Conservation (phyloP, 1,284 basidiomycete species). For the Cryptococcus sp. region DNA sequence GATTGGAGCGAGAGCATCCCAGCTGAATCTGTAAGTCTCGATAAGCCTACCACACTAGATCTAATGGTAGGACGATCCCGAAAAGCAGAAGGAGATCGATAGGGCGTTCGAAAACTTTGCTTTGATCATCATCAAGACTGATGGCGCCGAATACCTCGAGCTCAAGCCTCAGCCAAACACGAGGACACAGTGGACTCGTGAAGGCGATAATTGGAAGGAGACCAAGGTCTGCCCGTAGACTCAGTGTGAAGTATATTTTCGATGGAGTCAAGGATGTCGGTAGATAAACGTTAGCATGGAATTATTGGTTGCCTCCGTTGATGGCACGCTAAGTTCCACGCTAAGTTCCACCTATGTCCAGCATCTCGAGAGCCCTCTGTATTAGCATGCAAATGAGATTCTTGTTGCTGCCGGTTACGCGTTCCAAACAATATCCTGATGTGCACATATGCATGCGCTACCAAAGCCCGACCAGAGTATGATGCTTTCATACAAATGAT, state of each 20-base stretch:
- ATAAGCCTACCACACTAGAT: background rate
- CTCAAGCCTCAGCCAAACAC: conserved; percentile 39
- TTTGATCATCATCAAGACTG: conserved; percentile 36
- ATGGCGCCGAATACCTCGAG: conserved; percentile 40
- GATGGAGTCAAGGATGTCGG: too few species aligned
- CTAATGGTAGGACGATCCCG: conserved; percentile 20
- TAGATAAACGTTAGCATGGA: too few species aligned
- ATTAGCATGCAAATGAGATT: conserved; percentile 1
- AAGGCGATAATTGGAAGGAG: conserved; percentile 28
- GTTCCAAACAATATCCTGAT: too few species aligned
- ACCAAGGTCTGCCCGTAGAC: conserved; percentile 14
- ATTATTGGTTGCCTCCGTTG: too few species aligned
- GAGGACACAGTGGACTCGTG: conserved; percentile 30
- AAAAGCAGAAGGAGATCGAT: conserved; percentile 30
- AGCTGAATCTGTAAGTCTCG: conserved; percentile 23
- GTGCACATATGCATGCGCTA: background rate
- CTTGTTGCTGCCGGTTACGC: too few species aligned
- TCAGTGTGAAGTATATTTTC: too few species aligned
- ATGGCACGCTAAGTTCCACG: too few species aligned
- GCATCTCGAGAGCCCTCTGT: too few species aligned
- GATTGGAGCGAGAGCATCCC: conserved; percentile 31
- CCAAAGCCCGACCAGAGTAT: background rate
- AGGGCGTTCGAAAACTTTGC: conserved; percentile 36
- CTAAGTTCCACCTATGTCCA: too few species aligned
- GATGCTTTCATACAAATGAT: background rate